Percentiles rank a stretch among this genome's conserved stretches.
Evolutionary conservation across 306 rosid genomes (phyloP).

Genomic region (Glycyrrhiza uralensis): DNA sequence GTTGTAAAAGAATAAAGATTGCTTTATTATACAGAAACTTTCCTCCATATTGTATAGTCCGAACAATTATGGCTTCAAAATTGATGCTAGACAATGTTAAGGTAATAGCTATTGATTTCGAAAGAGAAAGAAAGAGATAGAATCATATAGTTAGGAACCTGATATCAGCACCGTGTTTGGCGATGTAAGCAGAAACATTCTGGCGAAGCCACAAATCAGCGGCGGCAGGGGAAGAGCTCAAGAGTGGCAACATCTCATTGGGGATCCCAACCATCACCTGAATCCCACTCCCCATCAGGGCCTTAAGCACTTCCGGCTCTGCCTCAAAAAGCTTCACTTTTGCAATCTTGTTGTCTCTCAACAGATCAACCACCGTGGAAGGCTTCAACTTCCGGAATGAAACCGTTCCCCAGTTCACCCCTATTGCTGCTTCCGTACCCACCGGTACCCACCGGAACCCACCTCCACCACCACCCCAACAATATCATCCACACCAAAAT

Average conservation of each 20-base stretch:
- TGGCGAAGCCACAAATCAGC: slow-evolving; percentile 75
- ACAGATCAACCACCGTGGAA: slow-evolving; percentile 62
- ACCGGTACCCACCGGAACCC: slow-evolving; percentile 26
- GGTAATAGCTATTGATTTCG: neutral
- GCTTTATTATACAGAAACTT: slow-evolving; percentile 1
- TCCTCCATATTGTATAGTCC: neutral
- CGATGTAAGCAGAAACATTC: slow-evolving; percentile 57
- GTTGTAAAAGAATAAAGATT: neutral
- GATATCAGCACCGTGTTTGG: slow-evolving; percentile 68
- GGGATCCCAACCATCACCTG: slow-evolving; percentile 80
- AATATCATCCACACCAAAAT: neutral
- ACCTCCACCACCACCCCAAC: slow-evolving; percentile 22
- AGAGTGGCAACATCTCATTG: slow-evolving; percentile 57
- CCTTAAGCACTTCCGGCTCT: slow-evolving; percentile 46
- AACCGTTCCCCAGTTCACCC: slow-evolving; percentile 87
- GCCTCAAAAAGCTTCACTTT: slow-evolving; percentile 83
- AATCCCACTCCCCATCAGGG: slow-evolving; percentile 66
- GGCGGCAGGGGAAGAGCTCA: slow-evolving; percentile 58
- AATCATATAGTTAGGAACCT: too few species aligned
- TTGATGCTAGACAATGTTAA: neutral
- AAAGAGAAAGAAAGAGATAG: neutral
- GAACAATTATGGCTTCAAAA: neutral
- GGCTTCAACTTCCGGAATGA: too few species aligned
- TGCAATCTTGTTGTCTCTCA: slow-evolving; percentile 51
- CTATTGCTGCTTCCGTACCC: slow-evolving; percentile 61